These are phyloP conservation scores for Jatropha podagrica DNA, from an alignment of 441 rosid species.

Conservation along the genomic window DNA sequence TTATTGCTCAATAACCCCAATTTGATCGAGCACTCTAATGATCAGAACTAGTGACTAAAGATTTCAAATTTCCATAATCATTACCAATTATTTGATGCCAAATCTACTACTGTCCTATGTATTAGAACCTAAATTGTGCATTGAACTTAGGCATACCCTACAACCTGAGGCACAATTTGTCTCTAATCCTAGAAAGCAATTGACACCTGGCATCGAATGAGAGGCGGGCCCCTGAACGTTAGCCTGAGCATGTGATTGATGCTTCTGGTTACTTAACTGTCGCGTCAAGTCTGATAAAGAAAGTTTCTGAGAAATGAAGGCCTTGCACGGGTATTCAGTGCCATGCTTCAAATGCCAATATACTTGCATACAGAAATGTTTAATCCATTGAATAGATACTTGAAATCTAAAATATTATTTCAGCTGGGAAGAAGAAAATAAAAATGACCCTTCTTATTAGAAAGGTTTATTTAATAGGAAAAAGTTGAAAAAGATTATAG, in stretches of 20 bases:
- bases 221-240: background rate
- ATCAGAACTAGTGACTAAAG: background rate
- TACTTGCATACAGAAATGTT: background rate
- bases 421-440: background rate
- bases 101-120: background rate
- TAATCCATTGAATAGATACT: background rate
- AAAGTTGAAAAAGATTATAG: background rate
- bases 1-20: background rate
- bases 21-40: background rate
- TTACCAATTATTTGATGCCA: background rate
- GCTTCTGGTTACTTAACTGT: background rate
- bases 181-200: slow-evolving; percentile 5
- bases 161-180: background rate
- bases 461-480: background rate
- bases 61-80: background rate
- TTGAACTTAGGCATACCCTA: background rate
- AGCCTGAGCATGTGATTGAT: background rate
- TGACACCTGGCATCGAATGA: background rate
- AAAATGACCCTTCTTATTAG: background rate
- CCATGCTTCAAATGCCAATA: background rate
- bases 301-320: background rate
- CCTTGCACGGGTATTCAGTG: background rate
- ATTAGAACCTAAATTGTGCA: background rate
- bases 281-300: background rate
- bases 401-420: background rate